phyloP scores from a whole-genome alignment of 495 filamentous ascomycete genomes.

The Aspergillus campestris region DNA sequence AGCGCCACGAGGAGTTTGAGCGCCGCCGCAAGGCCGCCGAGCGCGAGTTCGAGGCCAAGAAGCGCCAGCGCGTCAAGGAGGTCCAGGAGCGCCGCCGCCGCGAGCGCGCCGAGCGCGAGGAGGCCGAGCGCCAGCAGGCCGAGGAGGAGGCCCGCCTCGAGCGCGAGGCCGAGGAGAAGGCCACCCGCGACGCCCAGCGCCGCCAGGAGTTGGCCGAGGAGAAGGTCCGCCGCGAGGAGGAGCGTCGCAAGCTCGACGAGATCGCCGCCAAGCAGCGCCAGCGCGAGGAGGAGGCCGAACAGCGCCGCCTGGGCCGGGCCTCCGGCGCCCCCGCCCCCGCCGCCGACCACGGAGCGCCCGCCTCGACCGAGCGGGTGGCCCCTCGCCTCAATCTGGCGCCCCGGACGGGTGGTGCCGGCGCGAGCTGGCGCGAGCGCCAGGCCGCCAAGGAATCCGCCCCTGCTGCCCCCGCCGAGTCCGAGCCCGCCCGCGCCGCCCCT shows the following conservation, averaged over 20 bases:
- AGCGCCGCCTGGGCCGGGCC: slow-evolving; percentile 31
- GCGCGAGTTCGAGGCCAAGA: slow-evolving; percentile 80
- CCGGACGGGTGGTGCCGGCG: slow-evolving; percentile 43
- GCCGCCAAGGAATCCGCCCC: slow-evolving; percentile 49
- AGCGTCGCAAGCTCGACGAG: slow-evolving; percentile 67
- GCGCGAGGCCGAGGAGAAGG: slow-evolving; percentile 76
- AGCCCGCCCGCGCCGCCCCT: slow-evolving; percentile 9
- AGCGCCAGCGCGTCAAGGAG: slow-evolving; percentile 78
- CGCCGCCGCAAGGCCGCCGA: slow-evolving; percentile 82
- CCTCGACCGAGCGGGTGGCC: slow-evolving; percentile 47
- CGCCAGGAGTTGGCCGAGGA: slow-evolving; percentile 53
- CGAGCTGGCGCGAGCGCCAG: slow-evolving; percentile 79
- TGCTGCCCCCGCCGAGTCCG: slow-evolving; percentile 14
- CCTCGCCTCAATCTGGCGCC: slow-evolving; percentile 59
- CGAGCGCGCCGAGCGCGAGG: slow-evolving; percentile 75
- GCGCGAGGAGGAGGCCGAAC: slow-evolving; percentile 62
- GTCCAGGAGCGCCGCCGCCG: slow-evolving; percentile 60
- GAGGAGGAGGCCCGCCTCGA: slow-evolving; percentile 81
- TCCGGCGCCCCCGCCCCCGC: slow-evolving; percentile 6
- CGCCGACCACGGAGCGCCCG: too few species aligned
- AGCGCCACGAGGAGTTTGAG: slow-evolving; percentile 92
- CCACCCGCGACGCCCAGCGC: slow-evolving; percentile 63
- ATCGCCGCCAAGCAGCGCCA: slow-evolving; percentile 54
- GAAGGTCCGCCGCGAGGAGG: slow-evolving; percentile 75
- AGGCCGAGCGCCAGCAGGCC: slow-evolving; percentile 58